Percentiles rank a stretch among this genome's conserved stretches.
phyloP scores from a whole-genome alignment of 2,329 filamentous ascomycete genomes.

The Claviceps purpurea region DNA sequence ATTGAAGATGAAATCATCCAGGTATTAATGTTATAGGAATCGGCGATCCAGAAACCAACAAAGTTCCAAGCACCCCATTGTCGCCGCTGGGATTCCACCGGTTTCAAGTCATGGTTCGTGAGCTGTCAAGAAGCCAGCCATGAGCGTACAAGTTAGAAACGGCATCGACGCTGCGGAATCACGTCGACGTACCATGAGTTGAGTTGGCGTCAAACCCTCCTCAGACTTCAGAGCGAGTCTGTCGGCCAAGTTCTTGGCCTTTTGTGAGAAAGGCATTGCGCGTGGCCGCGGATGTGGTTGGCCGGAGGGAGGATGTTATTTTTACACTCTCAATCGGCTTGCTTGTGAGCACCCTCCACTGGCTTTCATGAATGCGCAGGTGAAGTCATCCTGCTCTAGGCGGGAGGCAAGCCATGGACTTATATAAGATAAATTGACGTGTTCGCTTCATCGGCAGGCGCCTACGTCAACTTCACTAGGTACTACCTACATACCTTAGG shows the following conservation, averaged over 20 bases:
- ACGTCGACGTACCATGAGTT: conserved; percentile 52
- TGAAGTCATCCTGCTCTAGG: too few species aligned
- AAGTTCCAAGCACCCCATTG: conserved; percentile 85
- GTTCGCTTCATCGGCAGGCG: too few species aligned
- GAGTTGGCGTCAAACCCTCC: conserved; percentile 60
- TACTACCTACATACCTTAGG: too few species aligned
- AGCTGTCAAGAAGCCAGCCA: conserved; percentile 33
- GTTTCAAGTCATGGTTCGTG: conserved; percentile 69
- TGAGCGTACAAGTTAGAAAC: background rate
- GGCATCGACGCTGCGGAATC: background rate
- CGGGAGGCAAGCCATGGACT: too few species aligned
- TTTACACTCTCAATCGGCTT: background rate
- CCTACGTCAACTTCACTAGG: too few species aligned
- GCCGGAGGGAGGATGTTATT: background rate
- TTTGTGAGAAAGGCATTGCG: conserved; percentile 1
- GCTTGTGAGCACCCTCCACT: background rate
- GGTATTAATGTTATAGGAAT: conserved; percentile 80
- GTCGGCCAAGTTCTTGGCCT: conserved; percentile 28
- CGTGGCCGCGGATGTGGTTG: background rate
- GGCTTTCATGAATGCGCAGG: too few species aligned
- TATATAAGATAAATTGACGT: too few species aligned
- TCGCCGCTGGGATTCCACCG: conserved; percentile 65
- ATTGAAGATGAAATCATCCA: conserved; percentile 88
- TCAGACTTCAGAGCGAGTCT: conserved; percentile 64
- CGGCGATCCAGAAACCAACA: conserved; percentile 75